Conservation (phyloP, 495 filamentous ascomycete species). For the Xylaria grammica region DNA sequence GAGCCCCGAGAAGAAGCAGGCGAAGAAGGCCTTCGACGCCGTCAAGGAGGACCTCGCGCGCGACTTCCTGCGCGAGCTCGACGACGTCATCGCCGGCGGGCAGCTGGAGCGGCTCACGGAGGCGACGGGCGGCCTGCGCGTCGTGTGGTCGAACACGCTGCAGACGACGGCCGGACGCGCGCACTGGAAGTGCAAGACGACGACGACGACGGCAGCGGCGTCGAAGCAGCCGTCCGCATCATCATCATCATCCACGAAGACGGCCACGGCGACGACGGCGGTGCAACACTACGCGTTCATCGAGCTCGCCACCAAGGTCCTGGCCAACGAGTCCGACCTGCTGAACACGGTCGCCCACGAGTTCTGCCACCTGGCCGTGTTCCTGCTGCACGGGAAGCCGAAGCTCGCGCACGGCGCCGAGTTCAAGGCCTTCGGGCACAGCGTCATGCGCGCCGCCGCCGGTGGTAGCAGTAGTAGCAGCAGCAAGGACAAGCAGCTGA, state of each 20-base stretch:
- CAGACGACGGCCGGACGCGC: constrained; percentile 87
- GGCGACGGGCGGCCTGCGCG: constrained; percentile 74
- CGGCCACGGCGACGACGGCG: constrained; percentile 13
- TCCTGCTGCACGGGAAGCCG: constrained; percentile 72
- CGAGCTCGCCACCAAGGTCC: constrained; percentile 86
- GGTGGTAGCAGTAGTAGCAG: constrained; percentile 32
- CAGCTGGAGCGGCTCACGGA: constrained; percentile 63
- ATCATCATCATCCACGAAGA: not conserved
- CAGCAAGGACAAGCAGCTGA: not conserved
- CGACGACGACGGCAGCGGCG: constrained; percentile 32
- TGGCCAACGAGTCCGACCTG: constrained; percentile 76
- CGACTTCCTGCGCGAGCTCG: constrained; percentile 74
- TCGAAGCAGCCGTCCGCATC: constrained; percentile 28
- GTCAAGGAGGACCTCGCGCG: constrained; percentile 70
- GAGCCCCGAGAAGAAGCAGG: constrained; percentile 38
- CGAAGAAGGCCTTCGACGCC: constrained; percentile 69
- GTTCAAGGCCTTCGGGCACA: constrained; percentile 75
- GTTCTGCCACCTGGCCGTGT: constrained; percentile 91
- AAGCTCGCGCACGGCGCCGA: constrained; percentile 79
- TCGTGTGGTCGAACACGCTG: constrained; percentile 85
- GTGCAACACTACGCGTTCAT: constrained; percentile 74
- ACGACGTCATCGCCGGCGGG: constrained; percentile 67
- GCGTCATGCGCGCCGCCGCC: constrained; percentile 41
- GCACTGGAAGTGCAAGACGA: constrained; percentile 72
- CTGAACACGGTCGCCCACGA: constrained; percentile 91